phyloP scores from a whole-genome alignment of 495 filamentous ascomycete genomes.

The Penicillium maclennaniae region DNA sequence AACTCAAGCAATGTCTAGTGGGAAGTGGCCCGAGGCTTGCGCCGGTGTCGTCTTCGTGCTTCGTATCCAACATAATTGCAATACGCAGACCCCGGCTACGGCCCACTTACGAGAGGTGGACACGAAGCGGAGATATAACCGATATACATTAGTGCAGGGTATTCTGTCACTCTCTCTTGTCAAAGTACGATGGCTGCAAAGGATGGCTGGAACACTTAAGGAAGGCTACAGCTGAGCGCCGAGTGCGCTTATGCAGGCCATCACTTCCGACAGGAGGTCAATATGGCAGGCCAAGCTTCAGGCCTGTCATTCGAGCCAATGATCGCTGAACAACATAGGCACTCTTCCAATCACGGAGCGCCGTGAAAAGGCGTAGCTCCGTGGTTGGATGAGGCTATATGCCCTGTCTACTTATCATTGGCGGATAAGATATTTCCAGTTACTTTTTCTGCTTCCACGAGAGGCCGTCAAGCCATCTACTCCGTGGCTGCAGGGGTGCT shows the following conservation, averaged over 20 bases:
- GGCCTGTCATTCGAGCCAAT: conserved; percentile 11
- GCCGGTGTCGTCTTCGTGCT: not conserved
- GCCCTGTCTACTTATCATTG: conserved; percentile 4
- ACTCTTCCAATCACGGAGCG: conserved; percentile 4
- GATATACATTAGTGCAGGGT: not conserved
- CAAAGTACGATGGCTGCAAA: not conserved
- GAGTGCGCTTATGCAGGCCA: conserved; percentile 22
- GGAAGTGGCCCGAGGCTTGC: not conserved
- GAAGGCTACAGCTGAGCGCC: conserved; percentile 9
- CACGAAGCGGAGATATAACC: conserved; percentile 3
- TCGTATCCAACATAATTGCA: not conserved
- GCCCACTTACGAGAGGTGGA: conserved; percentile 4
- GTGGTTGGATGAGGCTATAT: conserved; percentile 1
- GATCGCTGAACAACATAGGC: not conserved
- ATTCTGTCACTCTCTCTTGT: not conserved
- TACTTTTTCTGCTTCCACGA: conserved; percentile 1
- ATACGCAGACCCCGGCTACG: conserved; percentile 3
- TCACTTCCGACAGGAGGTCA: conserved; percentile 5
- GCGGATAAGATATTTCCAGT: conserved; percentile 14
- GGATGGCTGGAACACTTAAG: not conserved
- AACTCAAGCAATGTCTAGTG: conserved; percentile 20
- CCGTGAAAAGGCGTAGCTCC: not conserved
- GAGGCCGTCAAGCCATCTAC: not conserved
- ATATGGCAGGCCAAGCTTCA: conserved; percentile 17
- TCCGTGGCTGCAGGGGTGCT: not conserved